Evolutionary conservation across 1,139 yeast genomes (phyloP).

Genomic region (Eremothecium gossypii): DNA sequence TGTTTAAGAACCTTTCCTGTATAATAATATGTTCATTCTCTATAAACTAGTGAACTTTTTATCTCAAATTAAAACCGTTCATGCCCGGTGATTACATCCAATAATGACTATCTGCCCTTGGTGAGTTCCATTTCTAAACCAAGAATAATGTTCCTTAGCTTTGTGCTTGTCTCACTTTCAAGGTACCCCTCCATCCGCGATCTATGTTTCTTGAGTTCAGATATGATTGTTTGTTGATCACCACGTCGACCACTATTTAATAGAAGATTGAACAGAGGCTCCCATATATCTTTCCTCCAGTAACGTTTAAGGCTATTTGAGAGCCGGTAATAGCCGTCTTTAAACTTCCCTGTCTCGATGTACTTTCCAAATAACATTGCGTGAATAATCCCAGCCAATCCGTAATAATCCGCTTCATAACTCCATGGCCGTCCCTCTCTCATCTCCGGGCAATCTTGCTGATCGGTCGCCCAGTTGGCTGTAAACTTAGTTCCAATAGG

Average conservation of each 20-base stretch:
- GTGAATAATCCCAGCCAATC: conserved; percentile 69
- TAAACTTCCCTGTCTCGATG: conserved; percentile 37
- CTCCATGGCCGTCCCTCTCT: conserved; percentile 57
- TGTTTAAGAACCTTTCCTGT: conserved; percentile 1
- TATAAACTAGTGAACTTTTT: not conserved
- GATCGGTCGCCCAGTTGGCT: conserved; percentile 55
- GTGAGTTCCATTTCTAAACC: conserved; percentile 22
- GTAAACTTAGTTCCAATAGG: conserved; percentile 45
- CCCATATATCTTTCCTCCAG: conserved; percentile 75
- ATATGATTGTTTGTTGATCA: conserved; percentile 34
- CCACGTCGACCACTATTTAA: conserved; percentile 45
- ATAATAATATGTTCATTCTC: conserved; percentile 1
- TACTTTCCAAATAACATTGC: conserved; percentile 60
- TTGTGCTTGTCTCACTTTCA: conserved; percentile 21
- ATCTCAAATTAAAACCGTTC: not conserved
- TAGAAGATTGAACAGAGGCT: conserved; percentile 50
- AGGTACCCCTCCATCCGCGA: conserved; percentile 39
- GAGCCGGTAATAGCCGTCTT: conserved; percentile 32
- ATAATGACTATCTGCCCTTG: conserved; percentile 4
- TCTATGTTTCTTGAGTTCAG: conserved; percentile 34
- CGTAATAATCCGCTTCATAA: conserved; percentile 78
- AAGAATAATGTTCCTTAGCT: conserved; percentile 15
- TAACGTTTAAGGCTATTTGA: conserved; percentile 52
- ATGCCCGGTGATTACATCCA: not conserved
- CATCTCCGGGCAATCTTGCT: conserved; percentile 75